Evolutionary conservation across 768 basidiomycete species (phyloP).

Genomic region (Tulasnella sp.): DNA sequence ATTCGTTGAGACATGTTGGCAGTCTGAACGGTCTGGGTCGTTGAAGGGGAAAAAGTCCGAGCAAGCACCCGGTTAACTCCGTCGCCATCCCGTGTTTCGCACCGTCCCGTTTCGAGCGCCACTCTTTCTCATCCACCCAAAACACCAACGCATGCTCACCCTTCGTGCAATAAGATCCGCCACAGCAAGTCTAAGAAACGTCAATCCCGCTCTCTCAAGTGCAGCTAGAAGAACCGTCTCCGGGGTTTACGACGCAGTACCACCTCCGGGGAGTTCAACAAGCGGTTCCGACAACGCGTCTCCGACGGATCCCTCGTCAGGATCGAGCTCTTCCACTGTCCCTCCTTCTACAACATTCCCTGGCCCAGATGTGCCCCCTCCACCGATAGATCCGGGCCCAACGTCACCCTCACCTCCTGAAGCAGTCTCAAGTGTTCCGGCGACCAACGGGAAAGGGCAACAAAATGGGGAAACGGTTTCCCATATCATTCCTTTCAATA

Average conservation of each 20-base stretch:
- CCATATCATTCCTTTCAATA: constrained; percentile 56
- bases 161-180: neutral
- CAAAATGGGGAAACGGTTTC: neutral
- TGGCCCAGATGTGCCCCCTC: neutral
- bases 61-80: neutral
- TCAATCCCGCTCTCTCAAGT: neutral
- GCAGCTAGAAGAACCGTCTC: neutral
- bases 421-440: neutral
- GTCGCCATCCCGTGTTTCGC: neutral
- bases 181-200: neutral
- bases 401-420: neutral
- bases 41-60: neutral
- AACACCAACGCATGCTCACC: neutral
- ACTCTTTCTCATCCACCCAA: constrained; percentile 2
- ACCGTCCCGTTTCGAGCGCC: neutral
- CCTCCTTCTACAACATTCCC: neutral
- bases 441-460: neutral
- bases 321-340: neutral
- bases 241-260: neutral
- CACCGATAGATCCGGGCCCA: neutral
- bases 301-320: neutral
- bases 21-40: neutral
- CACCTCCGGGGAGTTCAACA: neutral
- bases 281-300: neutral
- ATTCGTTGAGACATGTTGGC: constrained; percentile 4